Evolutionary conservation across 1,139 yeast genomes (phyloP).

Genomic region (Candida labiduridarum): DNA sequence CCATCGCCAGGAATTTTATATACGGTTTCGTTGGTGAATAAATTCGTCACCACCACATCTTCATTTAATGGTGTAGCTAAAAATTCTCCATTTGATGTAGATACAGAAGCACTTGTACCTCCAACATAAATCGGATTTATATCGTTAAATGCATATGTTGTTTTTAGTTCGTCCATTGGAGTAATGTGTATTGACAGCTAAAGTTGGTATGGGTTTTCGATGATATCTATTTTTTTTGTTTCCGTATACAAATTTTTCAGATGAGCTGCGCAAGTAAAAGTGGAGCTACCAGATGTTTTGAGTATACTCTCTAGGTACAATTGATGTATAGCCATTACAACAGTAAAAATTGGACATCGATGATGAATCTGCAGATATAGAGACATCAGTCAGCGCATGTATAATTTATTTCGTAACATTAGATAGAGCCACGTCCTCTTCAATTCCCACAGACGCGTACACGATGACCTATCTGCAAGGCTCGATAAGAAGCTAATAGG

Average conservation of each 20-base stretch:
- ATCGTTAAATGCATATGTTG: slow-evolving; percentile 36
- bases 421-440: too few species aligned
- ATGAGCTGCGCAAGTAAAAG: neutral
- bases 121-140: slow-evolving; percentile 82
- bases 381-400: too few species aligned
- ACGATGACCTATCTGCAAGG: too few species aligned
- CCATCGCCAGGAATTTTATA: slow-evolving; percentile 82
- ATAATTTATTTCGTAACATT: too few species aligned
- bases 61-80: slow-evolving; percentile 83
- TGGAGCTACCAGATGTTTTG: neutral
- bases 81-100: slow-evolving; percentile 57
- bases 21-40: slow-evolving; percentile 57
- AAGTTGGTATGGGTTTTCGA: neutral
- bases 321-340: too few species aligned
- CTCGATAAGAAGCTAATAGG: too few species aligned
- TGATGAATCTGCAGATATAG: too few species aligned
- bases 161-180: slow-evolving; percentile 30
- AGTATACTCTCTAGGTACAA: too few species aligned
- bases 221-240: neutral
- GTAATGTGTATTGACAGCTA: neutral
- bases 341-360: too few species aligned
- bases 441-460: too few species aligned
- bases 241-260: neutral
- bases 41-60: slow-evolving; percentile 70
- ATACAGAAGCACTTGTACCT: slow-evolving; percentile 72